A percentile compares a stretch with the other conserved stretches of the same genome.
Conservation (phyloP, 495 filamentous ascomycete genomes). For the Usnea hakonensis region DNA sequence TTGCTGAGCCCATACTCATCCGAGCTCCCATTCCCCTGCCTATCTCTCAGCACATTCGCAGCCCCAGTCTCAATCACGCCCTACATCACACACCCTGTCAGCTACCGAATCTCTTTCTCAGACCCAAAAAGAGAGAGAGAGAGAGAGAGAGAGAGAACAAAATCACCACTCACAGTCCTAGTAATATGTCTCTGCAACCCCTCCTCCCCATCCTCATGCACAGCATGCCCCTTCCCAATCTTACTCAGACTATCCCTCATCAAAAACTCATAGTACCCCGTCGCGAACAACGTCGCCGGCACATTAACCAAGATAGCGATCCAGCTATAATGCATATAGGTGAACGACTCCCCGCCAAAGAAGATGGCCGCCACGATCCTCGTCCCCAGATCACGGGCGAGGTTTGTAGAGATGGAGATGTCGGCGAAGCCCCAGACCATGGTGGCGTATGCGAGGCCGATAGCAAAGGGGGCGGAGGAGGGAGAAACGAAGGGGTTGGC, state of each 20-base stretch:
- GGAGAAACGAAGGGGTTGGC: slow-evolving; percentile 47
- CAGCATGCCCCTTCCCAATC: slow-evolving; percentile 40
- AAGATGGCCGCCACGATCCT: slow-evolving; percentile 50
- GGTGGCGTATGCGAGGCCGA: slow-evolving; percentile 42
- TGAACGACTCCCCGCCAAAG: slow-evolving; percentile 43
- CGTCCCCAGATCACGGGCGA: slow-evolving; percentile 45
- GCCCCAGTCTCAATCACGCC: slow-evolving; percentile 22
- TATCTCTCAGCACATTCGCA: slow-evolving; percentile 14
- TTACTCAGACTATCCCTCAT: slow-evolving; percentile 42
- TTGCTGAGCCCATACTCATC: slow-evolving; percentile 10
- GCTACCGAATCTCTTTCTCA: background rate
- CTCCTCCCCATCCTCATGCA: slow-evolving; percentile 44
- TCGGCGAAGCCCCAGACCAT: slow-evolving; percentile 46
- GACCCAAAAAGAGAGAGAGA: background rate
- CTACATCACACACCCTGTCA: slow-evolving; percentile 6
- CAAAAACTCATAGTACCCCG: slow-evolving; percentile 43
- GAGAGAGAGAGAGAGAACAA: background rate
- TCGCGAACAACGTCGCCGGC: slow-evolving; percentile 46
- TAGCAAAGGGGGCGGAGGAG: slow-evolving; percentile 37
- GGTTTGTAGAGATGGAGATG: slow-evolving; percentile 43
- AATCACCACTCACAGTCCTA: slow-evolving; percentile 27
- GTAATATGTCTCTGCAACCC: slow-evolving; percentile 43
- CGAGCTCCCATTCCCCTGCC: slow-evolving; percentile 6
- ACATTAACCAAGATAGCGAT: slow-evolving; percentile 46
- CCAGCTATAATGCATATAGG: slow-evolving; percentile 38